Conservation (phyloP, 1,284 basidiomycete species). For the Ustilago lituana region DNA sequence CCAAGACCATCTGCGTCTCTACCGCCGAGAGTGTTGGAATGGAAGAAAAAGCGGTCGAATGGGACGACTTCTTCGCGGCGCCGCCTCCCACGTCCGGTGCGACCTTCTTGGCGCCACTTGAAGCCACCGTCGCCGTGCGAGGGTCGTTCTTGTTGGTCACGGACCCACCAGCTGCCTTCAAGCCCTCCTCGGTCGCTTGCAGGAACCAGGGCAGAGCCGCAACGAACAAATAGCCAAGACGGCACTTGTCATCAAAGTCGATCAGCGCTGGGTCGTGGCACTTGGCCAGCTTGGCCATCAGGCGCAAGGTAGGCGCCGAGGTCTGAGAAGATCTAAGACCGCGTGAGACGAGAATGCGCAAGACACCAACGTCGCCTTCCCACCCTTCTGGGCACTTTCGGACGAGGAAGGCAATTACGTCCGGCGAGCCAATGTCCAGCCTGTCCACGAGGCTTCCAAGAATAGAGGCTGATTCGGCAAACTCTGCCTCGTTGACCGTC, state of each 20-base stretch:
- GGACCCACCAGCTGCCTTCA: conserved; percentile 23
- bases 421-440: conserved; percentile 78
- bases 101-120: conserved; percentile 11
- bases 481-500: conserved; percentile 85
- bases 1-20: conserved; percentile 74
- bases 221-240: conserved; percentile 84
- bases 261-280: conserved; percentile 77
- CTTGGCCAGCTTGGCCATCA: conserved; percentile 76
- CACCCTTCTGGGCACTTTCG: conserved; percentile 79
- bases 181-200: conserved; percentile 74
- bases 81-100: conserved; percentile 6
- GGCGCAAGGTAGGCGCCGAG: conserved; percentile 75
- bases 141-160: conserved; percentile 32
- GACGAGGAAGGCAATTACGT: conserved; percentile 74
- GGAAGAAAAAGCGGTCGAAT: background rate
- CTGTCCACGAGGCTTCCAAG: conserved; percentile 77
- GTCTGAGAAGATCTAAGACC: conserved; percentile 84
- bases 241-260: conserved; percentile 74
- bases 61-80: background rate
- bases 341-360: conserved; percentile 80
- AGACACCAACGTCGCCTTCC: conserved; percentile 73
- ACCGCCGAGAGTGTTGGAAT: conserved; percentile 69
- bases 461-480: conserved; percentile 76
- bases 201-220: conserved; percentile 88
- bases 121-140: conserved; percentile 17